Conservation (phyloP, 495 filamentous ascomycete genomes). For the Neurospora terricola region DNA sequence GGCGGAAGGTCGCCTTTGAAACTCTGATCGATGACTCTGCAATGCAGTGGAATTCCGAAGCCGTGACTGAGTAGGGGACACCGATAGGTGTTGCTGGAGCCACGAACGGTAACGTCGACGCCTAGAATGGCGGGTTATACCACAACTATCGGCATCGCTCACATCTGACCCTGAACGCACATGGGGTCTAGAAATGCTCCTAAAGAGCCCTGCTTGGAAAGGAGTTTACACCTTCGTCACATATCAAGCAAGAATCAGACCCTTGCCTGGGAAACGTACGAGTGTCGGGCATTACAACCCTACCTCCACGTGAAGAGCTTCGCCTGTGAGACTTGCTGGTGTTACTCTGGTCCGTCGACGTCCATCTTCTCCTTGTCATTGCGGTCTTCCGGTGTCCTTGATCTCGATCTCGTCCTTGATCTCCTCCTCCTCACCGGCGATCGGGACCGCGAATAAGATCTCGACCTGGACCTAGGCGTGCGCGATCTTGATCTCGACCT, state of each 20-base stretch:
- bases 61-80: not conserved
- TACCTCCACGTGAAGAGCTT: slow-evolving; percentile 1
- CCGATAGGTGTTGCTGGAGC: not conserved
- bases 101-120: not conserved
- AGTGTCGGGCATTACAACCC: not conserved
- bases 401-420: slow-evolving; percentile 14
- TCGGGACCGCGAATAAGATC: slow-evolving; percentile 6
- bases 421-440: not conserved
- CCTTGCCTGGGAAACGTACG: not conserved
- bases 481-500: slow-evolving; percentile 6
- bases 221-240: not conserved
- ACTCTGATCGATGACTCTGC: not conserved
- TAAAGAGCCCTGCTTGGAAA: not conserved
- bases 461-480: slow-evolving; percentile 1
- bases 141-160: not conserved
- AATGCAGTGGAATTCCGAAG: not conserved
- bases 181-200: not conserved
- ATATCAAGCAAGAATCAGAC: not conserved
- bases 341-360: slow-evolving; percentile 17
- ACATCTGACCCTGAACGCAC: not conserved
- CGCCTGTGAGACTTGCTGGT: not conserved
- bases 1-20: not conserved
- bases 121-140: not conserved
- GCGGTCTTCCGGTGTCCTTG: slow-evolving; percentile 9
- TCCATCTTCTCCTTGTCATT: slow-evolving; percentile 25